These are phyloP conservation scores for Arxiozyma slooffiae DNA, from an alignment of 1,139 yeast genomes.

Conservation along the genomic window DNA sequence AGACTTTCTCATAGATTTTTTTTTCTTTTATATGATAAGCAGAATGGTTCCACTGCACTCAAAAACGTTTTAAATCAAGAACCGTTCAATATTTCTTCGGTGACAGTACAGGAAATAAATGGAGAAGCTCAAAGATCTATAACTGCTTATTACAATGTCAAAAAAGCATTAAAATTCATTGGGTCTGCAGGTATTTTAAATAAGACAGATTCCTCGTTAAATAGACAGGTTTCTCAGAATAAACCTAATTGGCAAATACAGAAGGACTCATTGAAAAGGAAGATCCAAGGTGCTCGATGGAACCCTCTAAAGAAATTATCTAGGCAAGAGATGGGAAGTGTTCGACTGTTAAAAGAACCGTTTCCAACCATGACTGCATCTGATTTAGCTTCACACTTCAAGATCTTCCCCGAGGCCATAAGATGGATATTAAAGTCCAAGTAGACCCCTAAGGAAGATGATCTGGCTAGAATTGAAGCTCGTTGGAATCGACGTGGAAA, in stretches of 20 bases:
- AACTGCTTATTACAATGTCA: background rate
- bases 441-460: conserved; percentile 63
- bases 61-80: background rate
- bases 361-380: conserved; percentile 52
- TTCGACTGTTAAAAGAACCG: conserved; percentile 45
- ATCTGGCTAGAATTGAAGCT: conserved; percentile 33
- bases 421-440: conserved; percentile 67
- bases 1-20: background rate
- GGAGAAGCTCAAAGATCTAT: background rate
- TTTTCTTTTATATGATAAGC: background rate
- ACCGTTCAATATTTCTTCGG: background rate
- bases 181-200: background rate
- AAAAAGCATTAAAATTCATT: conserved; percentile 1
- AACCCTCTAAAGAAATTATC: conserved; percentile 59
- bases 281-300: conserved; percentile 54
- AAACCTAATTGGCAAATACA: conserved; percentile 59
- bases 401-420: conserved; percentile 73
- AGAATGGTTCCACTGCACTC: background rate
- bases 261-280: conserved; percentile 48
- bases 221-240: background rate
- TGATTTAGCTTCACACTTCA: conserved; percentile 55
- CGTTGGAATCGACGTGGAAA: conserved; percentile 45
- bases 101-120: background rate
- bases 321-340: conserved; percentile 59
- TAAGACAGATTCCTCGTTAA: background rate